These are phyloP conservation scores for Meyerozyma carpophila DNA, from an alignment of 1,139 yeast genomes.

Conservation along the genomic window DNA sequence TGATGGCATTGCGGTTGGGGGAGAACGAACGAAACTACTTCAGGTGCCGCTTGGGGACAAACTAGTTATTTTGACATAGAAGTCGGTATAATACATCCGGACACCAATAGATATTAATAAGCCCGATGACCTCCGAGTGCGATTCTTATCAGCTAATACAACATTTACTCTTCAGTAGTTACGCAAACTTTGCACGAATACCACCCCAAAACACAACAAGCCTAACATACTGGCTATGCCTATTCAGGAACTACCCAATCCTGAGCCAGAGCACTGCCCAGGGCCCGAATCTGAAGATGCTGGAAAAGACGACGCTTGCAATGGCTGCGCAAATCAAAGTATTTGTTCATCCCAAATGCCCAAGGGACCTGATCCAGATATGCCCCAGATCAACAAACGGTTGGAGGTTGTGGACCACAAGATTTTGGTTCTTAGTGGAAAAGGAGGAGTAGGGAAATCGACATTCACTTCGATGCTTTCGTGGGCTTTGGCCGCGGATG, in stretches of 20 bases:
- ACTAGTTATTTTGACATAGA: background rate
- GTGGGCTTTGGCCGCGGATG: conserved; percentile 94
- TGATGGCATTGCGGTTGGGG: conserved; percentile 37
- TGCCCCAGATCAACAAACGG: conserved; percentile 69
- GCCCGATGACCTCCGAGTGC: background rate
- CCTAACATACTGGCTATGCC: background rate
- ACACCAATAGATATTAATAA: background rate
- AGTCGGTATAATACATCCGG: background rate
- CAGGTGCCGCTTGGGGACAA: conserved; percentile 9
- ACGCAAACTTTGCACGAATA: too few species aligned
- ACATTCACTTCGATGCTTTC: conserved; percentile 92
- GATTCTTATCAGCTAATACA: background rate
- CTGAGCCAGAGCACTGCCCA: conserved; percentile 96
- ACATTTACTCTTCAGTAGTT: too few species aligned
- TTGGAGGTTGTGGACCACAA: conserved; percentile 72
- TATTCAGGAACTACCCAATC: conserved; percentile 27
- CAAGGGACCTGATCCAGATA: conserved; percentile 94
- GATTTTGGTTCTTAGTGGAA: conserved; percentile 82
- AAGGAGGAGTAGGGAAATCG: conserved; percentile 98
- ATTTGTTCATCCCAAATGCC: conserved; percentile 81
- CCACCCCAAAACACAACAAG: too few species aligned
- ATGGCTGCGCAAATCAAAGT: conserved; percentile 89
- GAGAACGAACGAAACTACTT: conserved; percentile 44
- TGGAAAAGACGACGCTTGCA: conserved; percentile 91
- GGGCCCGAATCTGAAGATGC: conserved; percentile 95